Conservation (phyloP, 768 basidiomycete species). For the Calocera cornea region DNA sequence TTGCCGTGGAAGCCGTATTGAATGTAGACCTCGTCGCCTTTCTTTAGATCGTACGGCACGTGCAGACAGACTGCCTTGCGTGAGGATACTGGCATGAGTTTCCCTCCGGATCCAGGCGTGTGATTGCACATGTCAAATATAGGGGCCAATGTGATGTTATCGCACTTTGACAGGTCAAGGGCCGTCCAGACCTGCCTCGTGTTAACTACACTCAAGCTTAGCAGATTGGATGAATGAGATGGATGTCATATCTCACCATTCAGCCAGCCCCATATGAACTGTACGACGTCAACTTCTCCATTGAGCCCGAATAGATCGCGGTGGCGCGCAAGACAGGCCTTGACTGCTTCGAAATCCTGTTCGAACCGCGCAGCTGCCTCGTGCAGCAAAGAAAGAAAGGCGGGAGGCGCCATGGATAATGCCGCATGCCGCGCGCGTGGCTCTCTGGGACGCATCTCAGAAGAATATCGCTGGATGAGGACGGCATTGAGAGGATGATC, state of each 20-base stretch:
- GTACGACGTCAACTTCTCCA: neutral
- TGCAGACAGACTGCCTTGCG: neutral
- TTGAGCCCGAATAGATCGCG: neutral
- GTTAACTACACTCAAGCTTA: neutral
- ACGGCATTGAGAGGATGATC: neutral
- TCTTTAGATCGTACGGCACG: constrained; percentile 19
- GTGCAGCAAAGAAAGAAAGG: neutral
- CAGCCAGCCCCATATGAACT: neutral
- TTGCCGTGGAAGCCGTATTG: constrained; percentile 74
- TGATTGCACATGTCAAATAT: neutral
- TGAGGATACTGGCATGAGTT: neutral
- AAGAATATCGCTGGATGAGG: neutral
- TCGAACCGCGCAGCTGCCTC: neutral
- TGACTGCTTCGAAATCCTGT: neutral
- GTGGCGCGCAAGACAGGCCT: neutral
- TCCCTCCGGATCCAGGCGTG: neutral
- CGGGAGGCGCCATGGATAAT: neutral
- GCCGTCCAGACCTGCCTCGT: neutral
- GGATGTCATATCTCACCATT: neutral
- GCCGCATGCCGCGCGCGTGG: neutral
- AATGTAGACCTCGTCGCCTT: constrained; percentile 57
- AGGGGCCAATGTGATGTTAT: neutral
- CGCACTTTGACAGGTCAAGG: neutral
- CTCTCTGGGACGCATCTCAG: neutral
- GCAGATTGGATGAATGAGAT: neutral